Conservation (phyloP, 306 rosid genomes). For the Quercus parvula region DNA sequence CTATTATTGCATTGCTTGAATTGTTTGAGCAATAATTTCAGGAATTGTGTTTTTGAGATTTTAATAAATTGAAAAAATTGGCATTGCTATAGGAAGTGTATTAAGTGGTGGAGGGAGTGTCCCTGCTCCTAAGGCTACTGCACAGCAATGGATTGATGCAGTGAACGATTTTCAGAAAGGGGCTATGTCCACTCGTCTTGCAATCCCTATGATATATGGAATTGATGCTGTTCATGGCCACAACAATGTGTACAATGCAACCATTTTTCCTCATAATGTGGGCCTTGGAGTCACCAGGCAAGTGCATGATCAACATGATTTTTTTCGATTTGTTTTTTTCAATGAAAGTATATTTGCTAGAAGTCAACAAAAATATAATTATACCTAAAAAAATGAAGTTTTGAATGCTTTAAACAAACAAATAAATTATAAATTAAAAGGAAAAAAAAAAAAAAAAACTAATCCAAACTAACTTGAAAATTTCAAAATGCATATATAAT, state of each 20-base stretch:
- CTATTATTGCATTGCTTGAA: no score
- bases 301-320: not conserved
- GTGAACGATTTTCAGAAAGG: not conserved
- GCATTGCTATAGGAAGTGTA: conserved; percentile 8
- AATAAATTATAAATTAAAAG: no score
- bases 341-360: not conserved
- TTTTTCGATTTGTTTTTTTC: not conserved
- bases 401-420: no score
- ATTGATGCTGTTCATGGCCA: conserved; percentile 21
- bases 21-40: not conserved
- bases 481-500: no score
- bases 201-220: conserved; percentile 12
- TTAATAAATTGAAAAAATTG: not conserved
- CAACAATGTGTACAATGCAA: conserved; percentile 9
- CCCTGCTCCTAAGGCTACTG: not conserved
- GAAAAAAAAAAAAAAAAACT: no score
- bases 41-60: not conserved
- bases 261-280: conserved; percentile 21
- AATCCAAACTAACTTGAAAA: no score
- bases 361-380: not conserved
- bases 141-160: not conserved
- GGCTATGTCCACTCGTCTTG: conserved; percentile 7
- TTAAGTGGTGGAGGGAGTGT: conserved; percentile 15
- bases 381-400: no score
- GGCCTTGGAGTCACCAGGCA: conserved; percentile 18